phyloP scores from a whole-genome alignment of 192 early-diverging fungal species.

The Helicostylum pulchrum region DNA sequence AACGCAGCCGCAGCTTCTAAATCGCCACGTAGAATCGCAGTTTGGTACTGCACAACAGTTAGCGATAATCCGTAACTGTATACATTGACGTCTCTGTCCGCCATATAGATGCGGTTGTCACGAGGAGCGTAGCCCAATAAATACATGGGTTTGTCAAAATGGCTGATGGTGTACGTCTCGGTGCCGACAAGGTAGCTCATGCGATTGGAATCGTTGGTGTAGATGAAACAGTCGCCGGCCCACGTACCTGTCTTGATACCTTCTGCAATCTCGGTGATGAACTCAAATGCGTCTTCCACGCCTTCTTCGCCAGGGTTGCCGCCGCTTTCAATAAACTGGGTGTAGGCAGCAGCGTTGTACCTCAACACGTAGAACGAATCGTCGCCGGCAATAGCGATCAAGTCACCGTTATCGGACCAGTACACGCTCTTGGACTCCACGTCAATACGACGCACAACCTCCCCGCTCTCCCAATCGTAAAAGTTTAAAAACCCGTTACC shows the following conservation, averaged over 20 bases:
- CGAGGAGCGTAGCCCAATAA: constrained; percentile 91
- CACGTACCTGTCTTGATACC: constrained; percentile 92
- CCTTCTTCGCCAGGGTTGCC: constrained; percentile 84
- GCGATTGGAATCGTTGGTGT: constrained; percentile 85
- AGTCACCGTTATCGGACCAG: constrained; percentile 94
- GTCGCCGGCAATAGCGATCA: constrained; percentile 89
- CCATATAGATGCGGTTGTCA: constrained; percentile 91
- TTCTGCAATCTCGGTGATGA: constrained; percentile 89
- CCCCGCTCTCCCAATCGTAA: constrained; percentile 97
- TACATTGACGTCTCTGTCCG: constrained; percentile 90
- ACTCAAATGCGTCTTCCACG: constrained; percentile 94
- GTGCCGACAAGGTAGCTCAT: constrained; percentile 96
- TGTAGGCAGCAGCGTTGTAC: constrained; percentile 85
- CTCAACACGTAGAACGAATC: constrained; percentile 95
- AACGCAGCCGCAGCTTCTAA: constrained; percentile 74
- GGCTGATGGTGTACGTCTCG: constrained; percentile 90
- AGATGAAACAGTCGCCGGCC: constrained; percentile 99
- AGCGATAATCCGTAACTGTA: constrained; percentile 89
- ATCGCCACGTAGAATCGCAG: constrained; percentile 93
- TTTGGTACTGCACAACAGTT: constrained; percentile 97
- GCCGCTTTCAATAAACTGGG: constrained; percentile 65
- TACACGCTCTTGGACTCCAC: constrained; percentile 83
- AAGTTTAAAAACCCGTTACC: constrained; percentile 85
- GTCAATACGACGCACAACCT: constrained; percentile 89
- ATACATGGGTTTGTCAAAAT: constrained; percentile 93